A percentile compares a stretch with the other conserved stretches of the same genome.
phyloP scores from a whole-genome alignment of 2,329 filamentous ascomycete genomes.

The Rutstroemia sp. region DNA sequence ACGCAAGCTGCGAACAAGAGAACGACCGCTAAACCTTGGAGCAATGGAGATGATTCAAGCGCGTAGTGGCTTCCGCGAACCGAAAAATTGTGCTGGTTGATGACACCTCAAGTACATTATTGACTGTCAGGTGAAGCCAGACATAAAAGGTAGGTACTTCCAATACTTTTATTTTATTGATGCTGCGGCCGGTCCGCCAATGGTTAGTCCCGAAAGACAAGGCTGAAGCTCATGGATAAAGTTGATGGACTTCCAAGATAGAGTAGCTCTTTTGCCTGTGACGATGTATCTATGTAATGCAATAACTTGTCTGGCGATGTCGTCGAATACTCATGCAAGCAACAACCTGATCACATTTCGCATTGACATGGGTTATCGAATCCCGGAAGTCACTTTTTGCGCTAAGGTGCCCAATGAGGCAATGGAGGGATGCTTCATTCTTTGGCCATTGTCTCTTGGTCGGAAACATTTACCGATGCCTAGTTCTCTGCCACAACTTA shows the following conservation, averaged over 20 bases:
- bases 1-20: not conserved
- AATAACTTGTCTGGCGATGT: no score
- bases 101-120: not conserved
- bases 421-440: not conserved
- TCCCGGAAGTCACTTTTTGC: not conserved
- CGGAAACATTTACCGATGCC: not conserved
- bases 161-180: not conserved
- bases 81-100: not conserved
- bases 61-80: not conserved
- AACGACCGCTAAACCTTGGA: no score
- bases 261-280: not conserved
- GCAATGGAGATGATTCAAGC: not conserved
- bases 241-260: not conserved
- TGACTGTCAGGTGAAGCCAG: not conserved
- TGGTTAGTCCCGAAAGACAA: not conserved
- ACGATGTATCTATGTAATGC: not conserved
- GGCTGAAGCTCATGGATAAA: not conserved
- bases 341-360: no score
- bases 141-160: no score
- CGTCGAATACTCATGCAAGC: no score
- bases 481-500: slow-evolving; percentile 6
- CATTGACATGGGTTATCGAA: no score
- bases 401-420: not conserved
- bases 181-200: not conserved
- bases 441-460: not conserved